Evolutionary conservation across 768 basidiomycete species (phyloP).

Genomic region (Russula compacta): DNA sequence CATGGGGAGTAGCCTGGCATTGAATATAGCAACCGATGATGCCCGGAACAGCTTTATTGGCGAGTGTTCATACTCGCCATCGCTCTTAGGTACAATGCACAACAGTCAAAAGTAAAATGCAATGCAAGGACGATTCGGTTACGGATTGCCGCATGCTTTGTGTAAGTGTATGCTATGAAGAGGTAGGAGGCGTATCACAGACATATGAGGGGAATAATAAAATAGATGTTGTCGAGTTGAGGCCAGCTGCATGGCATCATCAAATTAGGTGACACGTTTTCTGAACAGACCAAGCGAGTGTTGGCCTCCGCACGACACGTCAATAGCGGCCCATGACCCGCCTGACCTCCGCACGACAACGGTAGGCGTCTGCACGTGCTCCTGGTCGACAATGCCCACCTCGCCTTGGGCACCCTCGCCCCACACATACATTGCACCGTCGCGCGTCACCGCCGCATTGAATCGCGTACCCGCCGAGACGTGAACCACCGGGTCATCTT

Average conservation of each 20-base stretch:
- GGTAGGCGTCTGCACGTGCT: constrained; percentile 53
- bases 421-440: constrained; percentile 67
- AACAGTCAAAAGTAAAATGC: not conserved
- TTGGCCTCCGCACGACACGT: constrained; percentile 70
- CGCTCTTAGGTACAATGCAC: not conserved
- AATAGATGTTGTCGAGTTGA: constrained; percentile 2
- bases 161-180: not conserved
- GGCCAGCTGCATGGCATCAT: not conserved
- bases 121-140: not conserved
- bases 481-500: constrained; percentile 53
- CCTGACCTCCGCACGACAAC: constrained; percentile 66
- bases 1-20: not conserved
- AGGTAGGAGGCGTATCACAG: not conserved
- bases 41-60: not conserved
- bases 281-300: constrained; percentile 45
- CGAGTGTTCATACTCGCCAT: not conserved
- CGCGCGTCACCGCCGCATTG: constrained; percentile 58
- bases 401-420: constrained; percentile 74
- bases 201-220: constrained; percentile 14
- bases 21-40: not conserved
- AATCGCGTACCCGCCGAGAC: constrained; percentile 65
- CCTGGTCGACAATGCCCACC: constrained; percentile 46
- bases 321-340: constrained; percentile 55
- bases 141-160: not conserved
- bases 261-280: constrained; percentile 11